Evolutionary conservation across 2,329 filamentous ascomycete species (phyloP), one percentile per base, ranked within the genome.

Genomic region (Hymenoscyphus infarciens): DNA sequence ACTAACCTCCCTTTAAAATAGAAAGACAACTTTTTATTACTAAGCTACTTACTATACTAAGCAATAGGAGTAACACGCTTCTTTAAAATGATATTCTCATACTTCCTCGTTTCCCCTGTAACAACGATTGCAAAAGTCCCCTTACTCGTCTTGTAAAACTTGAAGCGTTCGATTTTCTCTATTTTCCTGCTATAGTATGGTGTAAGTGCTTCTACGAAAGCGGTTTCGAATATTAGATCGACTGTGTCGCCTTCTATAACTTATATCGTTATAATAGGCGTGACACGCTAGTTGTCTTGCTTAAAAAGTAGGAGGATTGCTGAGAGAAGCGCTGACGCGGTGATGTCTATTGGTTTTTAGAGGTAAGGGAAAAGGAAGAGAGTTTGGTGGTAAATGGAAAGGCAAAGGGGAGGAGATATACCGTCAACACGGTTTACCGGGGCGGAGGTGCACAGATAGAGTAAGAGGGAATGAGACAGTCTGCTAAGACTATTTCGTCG

Each of bases 31-130:
- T n/a, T n/a, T n/a, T n/a, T n/a, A n/a, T n/a, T n/a, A n/a, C n/a
- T n/a, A n/a, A n/a, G n/a, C n/a, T n/a, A n/a, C n/a, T n/a, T n/a
- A n/a, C n/a, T n/a, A n/a, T n/a, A n/a, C 7, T 16, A 39, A 39
- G 35, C 3, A 2, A 39, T 3, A 39, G 45, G 45, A 22, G 45
- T 52, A 52, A 52, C 45, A 2, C 45, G 15, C 45, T 52, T 52
- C 45, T 22, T 52, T n/a, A 52, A 52, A 52, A 52, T 52, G n/a
- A 52, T 11, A 52, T 52, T 52, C n/a, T n/a, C 45, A 52, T 52
- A 52, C n/a, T 22, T 52, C 45, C 45, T 52, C 45, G 45, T 52
- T 13, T 52, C 45, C 10, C 45, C 45, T 6, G 45, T 52, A 11
- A 52, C 45, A 19, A 52, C 45, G 2, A 52, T 22, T 0, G n/a